These are phyloP conservation scores for Leccinum imitatum DNA, from an alignment of 768 basidiomycete genomes.

Conservation along the genomic window DNA sequence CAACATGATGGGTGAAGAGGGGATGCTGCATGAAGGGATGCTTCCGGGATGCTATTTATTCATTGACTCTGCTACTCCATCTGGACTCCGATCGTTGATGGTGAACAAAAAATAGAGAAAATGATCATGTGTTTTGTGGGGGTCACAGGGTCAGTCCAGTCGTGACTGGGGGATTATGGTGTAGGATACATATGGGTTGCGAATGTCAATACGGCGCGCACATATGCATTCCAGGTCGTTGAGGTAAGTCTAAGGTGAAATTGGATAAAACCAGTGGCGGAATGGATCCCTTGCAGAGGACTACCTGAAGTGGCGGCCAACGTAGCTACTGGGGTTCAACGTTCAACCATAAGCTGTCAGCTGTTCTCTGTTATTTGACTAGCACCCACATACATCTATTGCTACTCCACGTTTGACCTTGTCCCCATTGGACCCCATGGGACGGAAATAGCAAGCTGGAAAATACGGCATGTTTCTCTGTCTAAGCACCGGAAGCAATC, in stretches of 20 bases:
- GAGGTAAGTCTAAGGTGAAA: background rate
- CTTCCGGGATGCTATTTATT: slow-evolving; percentile 14
- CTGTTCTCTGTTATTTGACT: background rate
- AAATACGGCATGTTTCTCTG: background rate
- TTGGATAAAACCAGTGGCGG: slow-evolving; percentile 1
- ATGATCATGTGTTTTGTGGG: background rate
- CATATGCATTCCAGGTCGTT: background rate
- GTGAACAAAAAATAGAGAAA: background rate
- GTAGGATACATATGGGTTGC: background rate
- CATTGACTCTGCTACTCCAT: background rate
- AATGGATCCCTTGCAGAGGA: background rate
- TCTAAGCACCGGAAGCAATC: background rate
- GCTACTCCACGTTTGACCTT: background rate
- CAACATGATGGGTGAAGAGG: slow-evolving; percentile 17
- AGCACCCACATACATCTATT: background rate
- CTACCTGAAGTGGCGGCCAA: background rate
- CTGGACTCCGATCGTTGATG: background rate
- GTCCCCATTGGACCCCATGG: background rate
- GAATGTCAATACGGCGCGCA: background rate
- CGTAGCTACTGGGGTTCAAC: background rate
- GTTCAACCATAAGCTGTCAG: too few relatives aligned
- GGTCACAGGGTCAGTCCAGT: background rate
- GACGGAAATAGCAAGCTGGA: background rate
- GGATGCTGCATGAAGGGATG: background rate
- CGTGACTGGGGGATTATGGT: background rate